phyloP scores from a whole-genome alignment of 78 protist genomes.

The Speleostelium caveatum region DNA sequence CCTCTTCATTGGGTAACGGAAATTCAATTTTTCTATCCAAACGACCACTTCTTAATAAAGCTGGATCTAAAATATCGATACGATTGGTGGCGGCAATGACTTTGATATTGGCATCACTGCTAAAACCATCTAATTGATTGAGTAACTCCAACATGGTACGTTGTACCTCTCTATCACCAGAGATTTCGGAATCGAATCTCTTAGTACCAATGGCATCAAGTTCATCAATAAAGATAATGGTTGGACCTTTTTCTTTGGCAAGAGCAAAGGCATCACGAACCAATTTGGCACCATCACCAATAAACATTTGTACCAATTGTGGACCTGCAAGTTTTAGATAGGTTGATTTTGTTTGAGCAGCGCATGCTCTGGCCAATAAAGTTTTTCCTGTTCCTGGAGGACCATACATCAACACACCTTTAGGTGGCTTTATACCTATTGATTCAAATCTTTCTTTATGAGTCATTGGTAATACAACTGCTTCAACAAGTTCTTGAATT shows the following conservation, averaged over 20 bases:
- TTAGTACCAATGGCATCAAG: constrained; percentile 99
- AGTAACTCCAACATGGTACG: constrained; percentile 99
- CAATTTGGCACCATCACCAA: constrained; percentile 99
- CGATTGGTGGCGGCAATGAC: constrained; percentile 99
- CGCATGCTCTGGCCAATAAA: constrained; percentile 99
- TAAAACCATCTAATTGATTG: constrained; percentile 99
- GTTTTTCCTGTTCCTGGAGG: constrained; percentile 99
- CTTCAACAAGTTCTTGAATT: constrained; percentile 97
- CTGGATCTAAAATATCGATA: constrained; percentile 99
- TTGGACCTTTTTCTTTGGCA: constrained; percentile 98
- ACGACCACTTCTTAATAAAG: constrained; percentile 98
- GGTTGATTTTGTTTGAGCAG: constrained; percentile 97
- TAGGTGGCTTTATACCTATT: constrained; percentile 92
- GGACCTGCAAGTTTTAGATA: constrained; percentile 99
- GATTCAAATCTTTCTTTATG: constrained; percentile 94
- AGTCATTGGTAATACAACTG: constrained; percentile 98
- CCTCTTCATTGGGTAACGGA: constrained; percentile 99
- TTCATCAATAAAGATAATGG: constrained; percentile 99
- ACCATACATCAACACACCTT: constrained; percentile 95
- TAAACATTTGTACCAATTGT: constrained; percentile 99
- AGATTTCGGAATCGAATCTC: constrained; percentile 95
- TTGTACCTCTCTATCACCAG: constrained; percentile 99
- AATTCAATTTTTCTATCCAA: constrained; percentile 98
- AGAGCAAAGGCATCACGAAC: constrained; percentile 99
- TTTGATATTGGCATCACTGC: constrained; percentile 93